A percentile compares a stretch with the other conserved stretches of the same genome.
phyloP scores from a whole-genome alignment of 345 rosid genomes.

The Populus ilicifolia region DNA sequence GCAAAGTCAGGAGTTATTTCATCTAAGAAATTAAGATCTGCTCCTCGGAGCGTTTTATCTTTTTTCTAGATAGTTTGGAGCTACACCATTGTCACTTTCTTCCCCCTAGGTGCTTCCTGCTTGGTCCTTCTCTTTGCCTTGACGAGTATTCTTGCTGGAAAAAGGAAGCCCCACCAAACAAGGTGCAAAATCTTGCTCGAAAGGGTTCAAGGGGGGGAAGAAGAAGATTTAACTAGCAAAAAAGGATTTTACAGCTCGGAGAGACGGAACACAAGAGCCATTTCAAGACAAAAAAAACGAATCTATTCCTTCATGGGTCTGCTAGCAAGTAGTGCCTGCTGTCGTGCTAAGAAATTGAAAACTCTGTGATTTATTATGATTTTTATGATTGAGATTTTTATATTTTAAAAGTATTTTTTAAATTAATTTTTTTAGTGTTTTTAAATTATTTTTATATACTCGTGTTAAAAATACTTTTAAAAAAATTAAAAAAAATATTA shows the following conservation, averaged over 20 bases:
- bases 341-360: too few relatives aligned
- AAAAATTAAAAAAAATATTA: too few relatives aligned
- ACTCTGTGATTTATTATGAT: too few relatives aligned
- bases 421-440: too few relatives aligned
- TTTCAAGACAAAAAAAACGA: background rate
- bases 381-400: too few relatives aligned
- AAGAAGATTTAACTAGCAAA: too few relatives aligned
- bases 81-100: background rate
- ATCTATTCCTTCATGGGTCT: too few relatives aligned
- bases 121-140: background rate
- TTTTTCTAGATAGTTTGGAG: background rate
- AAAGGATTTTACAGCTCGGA: background rate
- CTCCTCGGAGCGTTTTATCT: background rate
- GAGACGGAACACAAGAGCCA: background rate
- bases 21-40: background rate
- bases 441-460: too few relatives aligned
- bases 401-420: too few relatives aligned
- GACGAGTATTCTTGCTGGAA: background rate
- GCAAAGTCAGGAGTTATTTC: background rate
- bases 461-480: too few relatives aligned
- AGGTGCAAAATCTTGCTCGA: background rate
- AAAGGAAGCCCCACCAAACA: background rate
- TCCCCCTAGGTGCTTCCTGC: background rate
- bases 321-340: too few relatives aligned
- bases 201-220: background rate